Evolutionary conservation across 805 yeast species (phyloP).

Genomic region (Vanderwaltozyma yarrowii): DNA sequence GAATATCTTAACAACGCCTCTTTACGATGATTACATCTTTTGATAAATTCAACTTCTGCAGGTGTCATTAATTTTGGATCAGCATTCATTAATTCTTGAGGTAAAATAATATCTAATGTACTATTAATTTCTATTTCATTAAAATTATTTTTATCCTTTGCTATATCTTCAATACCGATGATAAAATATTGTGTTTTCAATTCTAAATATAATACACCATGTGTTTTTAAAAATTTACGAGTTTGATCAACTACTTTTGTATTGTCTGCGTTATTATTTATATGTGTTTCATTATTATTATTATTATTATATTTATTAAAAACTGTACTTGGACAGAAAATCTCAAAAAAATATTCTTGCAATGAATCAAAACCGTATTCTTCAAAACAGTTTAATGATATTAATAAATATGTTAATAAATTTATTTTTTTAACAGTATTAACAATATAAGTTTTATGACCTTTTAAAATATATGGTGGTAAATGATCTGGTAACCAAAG

Average conservation of each 20-base stretch:
- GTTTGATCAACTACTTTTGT: conserved; percentile 10
- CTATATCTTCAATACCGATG: conserved; percentile 54
- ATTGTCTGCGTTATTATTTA: not conserved
- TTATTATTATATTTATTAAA: conserved; percentile 13
- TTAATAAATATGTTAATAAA: conserved; percentile 78
- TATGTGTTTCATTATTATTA: not conserved
- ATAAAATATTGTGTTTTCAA: conserved; percentile 93
- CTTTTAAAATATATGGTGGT: conserved; percentile 47
- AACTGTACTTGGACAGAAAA: conserved; percentile 61
- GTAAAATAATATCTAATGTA: conserved; percentile 66
- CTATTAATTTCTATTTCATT: conserved; percentile 30
- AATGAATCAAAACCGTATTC: conserved; percentile 82
- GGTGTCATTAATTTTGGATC: conserved; percentile 45
- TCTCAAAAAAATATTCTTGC: conserved; percentile 74
- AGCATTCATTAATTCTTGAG: conserved; percentile 32
- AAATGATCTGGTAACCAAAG: conserved; percentile 54
- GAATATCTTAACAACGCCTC: conserved; percentile 43
- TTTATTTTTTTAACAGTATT: conserved; percentile 70
- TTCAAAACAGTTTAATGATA: conserved; percentile 63
- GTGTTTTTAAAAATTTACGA: conserved; percentile 64
- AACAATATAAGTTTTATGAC: conserved; percentile 39
- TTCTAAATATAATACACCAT: conserved; percentile 70
- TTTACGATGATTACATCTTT: conserved; percentile 62
- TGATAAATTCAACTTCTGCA: conserved; percentile 68
- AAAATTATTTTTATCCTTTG: conserved; percentile 6